Conservation (phyloP, 1,284 basidiomycete species). For the Moesziomyces antarcticus region DNA sequence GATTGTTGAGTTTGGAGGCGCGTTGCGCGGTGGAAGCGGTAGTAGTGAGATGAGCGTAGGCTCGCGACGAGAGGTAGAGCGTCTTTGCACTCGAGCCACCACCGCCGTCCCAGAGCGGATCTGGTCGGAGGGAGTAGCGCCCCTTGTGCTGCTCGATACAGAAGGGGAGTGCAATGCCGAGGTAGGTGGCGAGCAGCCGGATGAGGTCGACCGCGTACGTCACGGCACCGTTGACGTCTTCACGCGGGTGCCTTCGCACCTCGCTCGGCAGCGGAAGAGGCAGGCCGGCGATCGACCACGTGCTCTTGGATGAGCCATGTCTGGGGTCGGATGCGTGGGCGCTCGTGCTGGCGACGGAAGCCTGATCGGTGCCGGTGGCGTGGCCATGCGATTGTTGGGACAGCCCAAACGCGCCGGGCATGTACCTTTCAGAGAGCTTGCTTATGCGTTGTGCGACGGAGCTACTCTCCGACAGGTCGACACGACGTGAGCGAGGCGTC, state of each 20-base stretch:
- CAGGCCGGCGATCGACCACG: constrained; percentile 50
- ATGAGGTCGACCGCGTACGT: constrained; percentile 46
- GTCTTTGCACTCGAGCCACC: constrained; percentile 47
- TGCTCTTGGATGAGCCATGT: constrained; percentile 6
- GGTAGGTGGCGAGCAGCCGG: constrained; percentile 44
- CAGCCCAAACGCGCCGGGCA: constrained; percentile 45
- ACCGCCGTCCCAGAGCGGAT: constrained; percentile 52
- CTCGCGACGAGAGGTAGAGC: constrained; percentile 42
- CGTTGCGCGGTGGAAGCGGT: constrained; percentile 3
- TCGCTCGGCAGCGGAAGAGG: constrained; percentile 50
- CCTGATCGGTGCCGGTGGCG: constrained; percentile 1
- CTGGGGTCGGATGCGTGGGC: background rate
- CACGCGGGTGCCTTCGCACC: constrained; percentile 46
- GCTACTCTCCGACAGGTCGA: constrained; percentile 32
- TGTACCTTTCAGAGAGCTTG: constrained; percentile 47
- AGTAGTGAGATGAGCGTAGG: constrained; percentile 38
- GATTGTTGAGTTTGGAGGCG: constrained; percentile 30
- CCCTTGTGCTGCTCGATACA: constrained; percentile 42
- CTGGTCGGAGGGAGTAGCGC: constrained; percentile 32
- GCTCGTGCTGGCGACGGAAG: background rate
- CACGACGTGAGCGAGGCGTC: constrained; percentile 1
- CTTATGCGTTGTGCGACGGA: constrained; percentile 39
- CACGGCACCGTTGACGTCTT: constrained; percentile 53
- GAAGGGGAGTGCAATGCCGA: constrained; percentile 57
- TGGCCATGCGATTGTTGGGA: background rate